Evolutionary conservation across 2,329 filamentous ascomycete species (phyloP).

Genomic region (Beauveria caledonica): DNA sequence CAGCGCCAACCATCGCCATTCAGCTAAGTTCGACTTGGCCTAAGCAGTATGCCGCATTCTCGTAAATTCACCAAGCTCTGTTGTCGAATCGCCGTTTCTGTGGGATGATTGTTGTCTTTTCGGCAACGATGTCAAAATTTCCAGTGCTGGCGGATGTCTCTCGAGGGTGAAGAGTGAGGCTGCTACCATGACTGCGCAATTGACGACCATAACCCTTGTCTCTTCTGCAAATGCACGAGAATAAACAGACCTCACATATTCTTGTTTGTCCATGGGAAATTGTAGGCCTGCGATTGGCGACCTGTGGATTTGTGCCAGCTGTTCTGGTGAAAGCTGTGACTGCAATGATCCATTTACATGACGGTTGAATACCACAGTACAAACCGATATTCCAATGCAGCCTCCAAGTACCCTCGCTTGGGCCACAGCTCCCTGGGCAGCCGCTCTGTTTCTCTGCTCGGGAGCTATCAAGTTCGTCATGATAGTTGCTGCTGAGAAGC

Average conservation of each 20-base stretch:
- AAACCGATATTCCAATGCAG: conserved; percentile 48
- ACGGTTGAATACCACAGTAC: conserved; percentile 50
- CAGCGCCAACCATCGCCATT: neutral
- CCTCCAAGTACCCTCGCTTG: conserved; percentile 54
- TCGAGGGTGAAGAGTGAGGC: conserved; percentile 38
- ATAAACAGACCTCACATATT: conserved; percentile 33
- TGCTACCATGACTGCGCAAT: conserved; percentile 35
- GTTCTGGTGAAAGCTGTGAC: conserved; percentile 24
- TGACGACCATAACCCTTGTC: conserved; percentile 37
- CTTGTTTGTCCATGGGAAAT: conserved; percentile 25
- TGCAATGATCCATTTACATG: conserved; percentile 32
- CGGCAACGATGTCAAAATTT: conserved; percentile 21
- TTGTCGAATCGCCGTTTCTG: conserved; percentile 30
- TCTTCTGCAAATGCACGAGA: conserved; percentile 38
- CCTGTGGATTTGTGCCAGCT: conserved; percentile 36
- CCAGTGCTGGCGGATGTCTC: conserved; percentile 29
- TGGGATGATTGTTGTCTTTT: conserved; percentile 22
- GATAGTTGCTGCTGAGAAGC: conserved; percentile 48
- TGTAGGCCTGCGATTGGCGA: conserved; percentile 32
- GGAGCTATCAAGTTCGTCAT: conserved; percentile 46
- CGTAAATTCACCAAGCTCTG: conserved; percentile 26
- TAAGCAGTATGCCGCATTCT: conserved; percentile 13
- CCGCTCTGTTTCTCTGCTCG: conserved; percentile 41
- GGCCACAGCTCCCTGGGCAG: conserved; percentile 51
- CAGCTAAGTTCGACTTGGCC: neutral